Evolutionary conservation across 306 rosid species (phyloP).

Genomic region (Lathyrus aphaca): DNA sequence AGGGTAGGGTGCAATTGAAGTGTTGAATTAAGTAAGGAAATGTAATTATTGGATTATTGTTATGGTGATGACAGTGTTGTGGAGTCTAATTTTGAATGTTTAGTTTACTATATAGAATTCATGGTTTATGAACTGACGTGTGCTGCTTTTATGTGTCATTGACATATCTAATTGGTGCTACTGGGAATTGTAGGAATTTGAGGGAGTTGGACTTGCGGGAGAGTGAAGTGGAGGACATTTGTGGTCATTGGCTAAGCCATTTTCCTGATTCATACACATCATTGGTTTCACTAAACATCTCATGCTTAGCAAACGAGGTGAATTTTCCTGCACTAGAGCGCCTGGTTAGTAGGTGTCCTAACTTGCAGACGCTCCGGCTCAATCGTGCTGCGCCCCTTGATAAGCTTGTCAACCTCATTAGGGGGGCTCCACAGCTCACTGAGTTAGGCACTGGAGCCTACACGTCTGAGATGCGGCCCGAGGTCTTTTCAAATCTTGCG

Average conservation of each 20-base stretch:
- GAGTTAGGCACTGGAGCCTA: conserved; percentile 86
- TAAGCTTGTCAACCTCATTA: conserved; percentile 62
- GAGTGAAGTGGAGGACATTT: conserved; percentile 85
- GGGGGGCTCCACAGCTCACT: conserved; percentile 71
- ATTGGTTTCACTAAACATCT: conserved; percentile 82
- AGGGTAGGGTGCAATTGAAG: background rate
- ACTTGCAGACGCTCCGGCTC: conserved; percentile 80
- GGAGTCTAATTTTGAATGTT: background rate
- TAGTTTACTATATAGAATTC: background rate
- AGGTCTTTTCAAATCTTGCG: conserved; percentile 58
- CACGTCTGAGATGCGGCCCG: conserved; percentile 68
- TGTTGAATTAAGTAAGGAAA: conserved; percentile 2
- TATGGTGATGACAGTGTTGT: background rate
- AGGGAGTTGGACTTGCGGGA: conserved; percentile 86
- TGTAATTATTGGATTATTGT: conserved; percentile 8
- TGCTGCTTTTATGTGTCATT: background rate
- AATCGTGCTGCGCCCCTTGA: conserved; percentile 84
- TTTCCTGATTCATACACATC: conserved; percentile 90
- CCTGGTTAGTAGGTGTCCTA: conserved; percentile 77
- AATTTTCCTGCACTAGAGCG: conserved; percentile 82
- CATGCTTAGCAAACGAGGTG: conserved; percentile 81
- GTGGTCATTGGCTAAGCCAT: conserved; percentile 93
- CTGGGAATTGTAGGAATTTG: conserved; percentile 70
- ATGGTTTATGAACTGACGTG: conserved; percentile 2
- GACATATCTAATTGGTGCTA: conserved; percentile 15